Evolutionary conservation across 257 asterid species (phyloP).

Genomic region (Euphrasia confusa): DNA sequence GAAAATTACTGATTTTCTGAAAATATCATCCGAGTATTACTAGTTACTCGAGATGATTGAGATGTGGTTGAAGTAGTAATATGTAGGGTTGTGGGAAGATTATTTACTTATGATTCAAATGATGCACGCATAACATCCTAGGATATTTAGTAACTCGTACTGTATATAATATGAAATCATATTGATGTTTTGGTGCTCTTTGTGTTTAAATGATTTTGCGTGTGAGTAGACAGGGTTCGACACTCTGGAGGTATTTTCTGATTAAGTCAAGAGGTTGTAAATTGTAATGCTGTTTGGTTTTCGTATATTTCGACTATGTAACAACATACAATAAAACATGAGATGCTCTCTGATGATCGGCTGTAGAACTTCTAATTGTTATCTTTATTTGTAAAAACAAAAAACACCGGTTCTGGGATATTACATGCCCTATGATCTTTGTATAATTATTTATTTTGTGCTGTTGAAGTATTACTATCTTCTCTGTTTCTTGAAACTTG

Average conservation of each 20-base stretch:
- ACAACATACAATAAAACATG: neutral
- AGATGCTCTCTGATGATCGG: neutral
- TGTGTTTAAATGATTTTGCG: neutral
- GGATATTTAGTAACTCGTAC: neutral
- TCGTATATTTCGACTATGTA: neutral
- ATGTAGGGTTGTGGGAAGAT: neutral
- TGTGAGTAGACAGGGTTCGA: slow-evolving; percentile 8
- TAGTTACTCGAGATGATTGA: neutral
- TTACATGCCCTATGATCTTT: neutral
- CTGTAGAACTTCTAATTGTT: neutral
- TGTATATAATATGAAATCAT: neutral
- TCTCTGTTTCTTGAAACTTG: neutral
- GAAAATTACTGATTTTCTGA: neutral
- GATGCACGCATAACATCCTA: neutral
- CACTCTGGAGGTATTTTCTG: neutral
- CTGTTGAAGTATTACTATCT: neutral
- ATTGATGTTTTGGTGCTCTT: neutral
- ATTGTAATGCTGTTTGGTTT: neutral
- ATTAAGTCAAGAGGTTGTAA: neutral
- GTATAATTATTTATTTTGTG: neutral
- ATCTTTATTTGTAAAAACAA: no score
- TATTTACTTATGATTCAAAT: neutral
- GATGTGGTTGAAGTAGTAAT: neutral
- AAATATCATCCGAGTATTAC: neutral
- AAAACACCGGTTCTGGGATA: no score